Base-by-base conservation (phyloP, 208 protist species). In the Phytomonas francai region DNA sequence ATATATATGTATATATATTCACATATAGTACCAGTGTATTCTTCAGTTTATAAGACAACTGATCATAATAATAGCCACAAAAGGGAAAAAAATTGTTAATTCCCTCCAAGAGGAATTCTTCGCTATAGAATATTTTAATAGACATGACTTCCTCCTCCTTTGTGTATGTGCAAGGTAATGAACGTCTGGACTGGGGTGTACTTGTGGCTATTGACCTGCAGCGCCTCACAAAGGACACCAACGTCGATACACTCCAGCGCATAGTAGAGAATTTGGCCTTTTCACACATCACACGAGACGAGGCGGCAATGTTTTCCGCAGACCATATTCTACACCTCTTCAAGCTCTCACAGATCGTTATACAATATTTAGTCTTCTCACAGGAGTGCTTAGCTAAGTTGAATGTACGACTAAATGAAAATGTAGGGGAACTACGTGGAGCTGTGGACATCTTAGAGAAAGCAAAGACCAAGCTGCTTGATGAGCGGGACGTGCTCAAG, bases 361-460 rank as follows among this genome's bases (percentile, higher is more conserved):
- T 94, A 39, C 91, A 97, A 71, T 97, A 97, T 73, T 59, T 97
- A 7, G 87, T 97, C 32, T 91, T 88, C 74, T 92, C 88, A 25
- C 91, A 97, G 72, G 86, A 93, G 65, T 84, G 83, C 42, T 72
- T 95, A 12, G 87, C 86, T 3, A 89, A 88, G 68, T 85, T 94
- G 65, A 97, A 97, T 68, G 68, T 84, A 14, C 71, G 73, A 51
- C 80, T 95, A 9, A 88, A 82, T 59, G 83, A 92, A 27, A 74
- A 77, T 4, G 61, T 88, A 51, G 65, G 73, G 42, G 87, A 78
- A 28, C 63, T 81, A 39, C 79, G 93, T 67, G 61, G 73, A 3
- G 60, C 69, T n/a, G 59, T 70, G 58, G 65, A 76, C 6, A 65
- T 72, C 36, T 59, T 65, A 3, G 83, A 93, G 31, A 66, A 62